A percentile compares a stretch with the other conserved stretches of the same genome.
These are phyloP conservation scores for Ganoderma boninense DNA, from an alignment of 1,284 basidiomycete species.

Conservation along the genomic window DNA sequence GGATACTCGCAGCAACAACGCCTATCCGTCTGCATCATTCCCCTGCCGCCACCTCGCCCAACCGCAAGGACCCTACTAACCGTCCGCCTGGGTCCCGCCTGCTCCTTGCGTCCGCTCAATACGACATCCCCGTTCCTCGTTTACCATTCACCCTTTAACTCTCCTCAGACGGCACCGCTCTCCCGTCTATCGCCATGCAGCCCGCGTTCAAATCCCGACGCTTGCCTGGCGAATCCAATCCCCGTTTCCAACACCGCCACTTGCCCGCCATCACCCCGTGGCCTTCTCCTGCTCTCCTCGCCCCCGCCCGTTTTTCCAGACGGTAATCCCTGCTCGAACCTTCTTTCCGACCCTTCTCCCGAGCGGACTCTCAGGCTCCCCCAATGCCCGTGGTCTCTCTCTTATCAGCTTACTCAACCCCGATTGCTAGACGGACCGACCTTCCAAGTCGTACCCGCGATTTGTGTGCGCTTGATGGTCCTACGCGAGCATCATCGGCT, in stretches of 20 bases:
- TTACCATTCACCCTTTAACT: constrained; percentile 12
- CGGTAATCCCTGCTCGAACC: constrained; percentile 1
- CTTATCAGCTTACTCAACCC: constrained; percentile 8
- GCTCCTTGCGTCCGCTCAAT: constrained; percentile 1
- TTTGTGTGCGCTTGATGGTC: background rate
- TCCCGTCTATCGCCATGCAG: constrained; percentile 1
- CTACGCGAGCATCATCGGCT: background rate
- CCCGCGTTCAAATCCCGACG: constrained; percentile 13
- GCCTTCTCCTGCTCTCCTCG: background rate
- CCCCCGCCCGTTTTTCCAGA: background rate
- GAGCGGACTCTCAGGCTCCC: constrained; percentile 5
- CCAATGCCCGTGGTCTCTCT: background rate
- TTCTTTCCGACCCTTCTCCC: constrained; percentile 2
- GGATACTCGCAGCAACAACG: constrained; percentile 1
- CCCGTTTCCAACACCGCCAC: constrained; percentile 5
- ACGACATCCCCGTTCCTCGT: constrained; percentile 6
- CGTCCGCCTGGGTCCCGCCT: background rate
- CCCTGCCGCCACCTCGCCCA: background rate
- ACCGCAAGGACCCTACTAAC: background rate
- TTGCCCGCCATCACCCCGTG: background rate
- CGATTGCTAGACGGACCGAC: constrained; percentile 5
- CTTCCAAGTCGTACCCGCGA: background rate
- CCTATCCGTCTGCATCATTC: background rate
- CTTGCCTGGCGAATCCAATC: background rate
- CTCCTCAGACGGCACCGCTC: constrained; percentile 3